These are phyloP conservation scores for Claviceps digitariae DNA, from an alignment of 2,329 filamentous ascomycete genomes.

Conservation along the genomic window DNA sequence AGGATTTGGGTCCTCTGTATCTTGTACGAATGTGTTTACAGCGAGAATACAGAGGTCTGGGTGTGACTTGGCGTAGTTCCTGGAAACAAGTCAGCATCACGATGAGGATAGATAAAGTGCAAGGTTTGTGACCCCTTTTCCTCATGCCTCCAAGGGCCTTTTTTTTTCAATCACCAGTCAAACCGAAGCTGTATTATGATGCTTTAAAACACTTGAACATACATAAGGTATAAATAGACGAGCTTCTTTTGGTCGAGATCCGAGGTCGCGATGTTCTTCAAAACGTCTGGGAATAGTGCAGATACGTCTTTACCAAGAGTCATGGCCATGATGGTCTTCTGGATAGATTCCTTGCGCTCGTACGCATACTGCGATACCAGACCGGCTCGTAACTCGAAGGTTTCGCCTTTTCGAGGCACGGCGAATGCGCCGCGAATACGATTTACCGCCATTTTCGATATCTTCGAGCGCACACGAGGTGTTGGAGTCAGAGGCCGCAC, in stretches of 20 bases:
- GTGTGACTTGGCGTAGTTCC: slow-evolving; percentile 99
- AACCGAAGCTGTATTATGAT: no score
- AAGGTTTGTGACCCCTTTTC: background rate
- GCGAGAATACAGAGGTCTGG: slow-evolving; percentile 96
- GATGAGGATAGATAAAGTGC: background rate
- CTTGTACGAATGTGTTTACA: slow-evolving; percentile 98
- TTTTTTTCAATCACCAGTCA: no score
- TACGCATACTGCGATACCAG: slow-evolving; percentile 98
- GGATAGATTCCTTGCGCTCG: slow-evolving; percentile 96
- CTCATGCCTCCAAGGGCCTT: background rate
- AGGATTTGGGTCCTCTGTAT: slow-evolving; percentile 96
- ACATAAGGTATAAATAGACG: slow-evolving; percentile 97
- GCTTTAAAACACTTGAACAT: background rate
- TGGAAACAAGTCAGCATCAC: slow-evolving; percentile 21
- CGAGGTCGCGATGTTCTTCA: slow-evolving; percentile 94
- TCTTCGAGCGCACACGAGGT: slow-evolving; percentile 7
- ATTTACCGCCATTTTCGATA: slow-evolving; percentile 72
- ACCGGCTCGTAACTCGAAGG: slow-evolving; percentile 89
- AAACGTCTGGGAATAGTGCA: slow-evolving; percentile 86
- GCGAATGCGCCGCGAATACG: slow-evolving; percentile 90
- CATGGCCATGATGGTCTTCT: slow-evolving; percentile 99
- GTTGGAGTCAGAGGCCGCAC: slow-evolving; percentile 8
- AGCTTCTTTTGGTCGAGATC: slow-evolving; percentile 99
- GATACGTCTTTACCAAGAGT: slow-evolving; percentile 97
- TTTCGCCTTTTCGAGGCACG: slow-evolving; percentile 90